Conservation (phyloP, 139 green algal species). For the Asterochloris sp. region DNA sequence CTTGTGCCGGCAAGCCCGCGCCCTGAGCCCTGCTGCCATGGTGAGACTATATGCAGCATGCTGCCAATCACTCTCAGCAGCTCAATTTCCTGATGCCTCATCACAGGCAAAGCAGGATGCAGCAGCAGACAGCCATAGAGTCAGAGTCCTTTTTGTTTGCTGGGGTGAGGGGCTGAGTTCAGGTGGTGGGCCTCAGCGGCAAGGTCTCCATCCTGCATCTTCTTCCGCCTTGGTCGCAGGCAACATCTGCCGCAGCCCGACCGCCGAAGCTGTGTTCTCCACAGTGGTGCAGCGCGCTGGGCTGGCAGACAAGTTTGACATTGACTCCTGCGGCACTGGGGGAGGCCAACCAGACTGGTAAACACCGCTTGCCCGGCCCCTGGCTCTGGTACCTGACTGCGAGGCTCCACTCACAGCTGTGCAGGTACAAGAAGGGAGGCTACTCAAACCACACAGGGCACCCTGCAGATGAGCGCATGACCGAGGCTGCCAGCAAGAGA, state of each 20-base stretch:
- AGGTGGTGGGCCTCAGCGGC: background rate
- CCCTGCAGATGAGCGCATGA: constrained; percentile 80
- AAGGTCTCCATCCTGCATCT: background rate
- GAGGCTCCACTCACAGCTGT: background rate
- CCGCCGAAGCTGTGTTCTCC: constrained; percentile 89
- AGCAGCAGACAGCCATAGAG: constrained; percentile 2
- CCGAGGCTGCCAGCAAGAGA: constrained; percentile 48
- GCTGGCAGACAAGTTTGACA: constrained; percentile 65
- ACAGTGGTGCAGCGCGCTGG: constrained; percentile 68
- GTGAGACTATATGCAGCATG: no score
- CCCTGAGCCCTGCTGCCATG: no score
- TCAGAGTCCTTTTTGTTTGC: constrained; percentile 78
- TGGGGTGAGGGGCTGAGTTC: constrained; percentile 38
- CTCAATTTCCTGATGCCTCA: no score
- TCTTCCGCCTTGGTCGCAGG: constrained; percentile 30
- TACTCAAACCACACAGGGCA: constrained; percentile 88
- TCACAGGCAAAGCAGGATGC: no score
- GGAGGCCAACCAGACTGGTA: constrained; percentile 59
- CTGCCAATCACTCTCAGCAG: no score
- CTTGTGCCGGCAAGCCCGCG: no score
- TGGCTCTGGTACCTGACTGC: no score
- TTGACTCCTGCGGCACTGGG: constrained; percentile 94
- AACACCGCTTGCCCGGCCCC: background rate
- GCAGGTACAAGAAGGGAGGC: constrained; percentile 60
- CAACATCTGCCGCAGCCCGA: constrained; percentile 95